A percentile compares a stretch with the other conserved stretches of the same genome.
phyloP scores from a whole-genome alignment of 164 flowering plant genomes.

The Santalum album region DNA sequence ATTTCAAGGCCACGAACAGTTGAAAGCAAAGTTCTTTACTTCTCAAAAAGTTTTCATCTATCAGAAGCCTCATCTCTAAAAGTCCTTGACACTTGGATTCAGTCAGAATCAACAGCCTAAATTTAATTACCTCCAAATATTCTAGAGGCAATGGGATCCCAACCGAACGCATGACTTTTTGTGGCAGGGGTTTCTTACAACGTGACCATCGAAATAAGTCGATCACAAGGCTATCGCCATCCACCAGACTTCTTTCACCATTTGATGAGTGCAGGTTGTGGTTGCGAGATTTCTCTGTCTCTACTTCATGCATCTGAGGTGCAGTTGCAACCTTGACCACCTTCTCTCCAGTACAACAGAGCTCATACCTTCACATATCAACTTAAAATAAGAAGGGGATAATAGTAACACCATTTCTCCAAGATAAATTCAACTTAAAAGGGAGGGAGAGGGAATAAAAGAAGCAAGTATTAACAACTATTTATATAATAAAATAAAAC shows the following conservation, averaged over 20 bases:
- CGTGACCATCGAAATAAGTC: slow-evolving; percentile 91
- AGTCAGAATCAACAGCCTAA: background rate
- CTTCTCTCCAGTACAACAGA: slow-evolving; percentile 81
- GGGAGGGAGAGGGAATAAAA: too few relatives aligned
- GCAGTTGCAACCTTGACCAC: slow-evolving; percentile 35
- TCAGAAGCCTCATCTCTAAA: too few relatives aligned
- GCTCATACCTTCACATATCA: slow-evolving; percentile 67
- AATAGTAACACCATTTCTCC: too few relatives aligned
- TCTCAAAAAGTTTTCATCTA: too few relatives aligned
- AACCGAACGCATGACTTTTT: slow-evolving; percentile 60
- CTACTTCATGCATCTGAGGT: slow-evolving; percentile 39
- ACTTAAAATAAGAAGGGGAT: background rate
- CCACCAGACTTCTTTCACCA: slow-evolving; percentile 47
- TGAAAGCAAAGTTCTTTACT: too few relatives aligned
- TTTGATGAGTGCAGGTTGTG: slow-evolving; percentile 34
- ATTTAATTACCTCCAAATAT: slow-evolving; percentile 63
- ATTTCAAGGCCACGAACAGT: too few relatives aligned
- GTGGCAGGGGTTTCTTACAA: slow-evolving; percentile 84
- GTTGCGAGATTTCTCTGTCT: slow-evolving; percentile 47
- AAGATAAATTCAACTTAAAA: too few relatives aligned
- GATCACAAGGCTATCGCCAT: slow-evolving; percentile 40
- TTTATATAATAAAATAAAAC: too few relatives aligned
- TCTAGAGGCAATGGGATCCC: slow-evolving; percentile 87
- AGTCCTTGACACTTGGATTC: too few relatives aligned
- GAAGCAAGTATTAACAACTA: too few relatives aligned